These are phyloP conservation scores for Xylaria sp. DNA, from an alignment of 2,329 filamentous ascomycete species.

Conservation along the genomic window DNA sequence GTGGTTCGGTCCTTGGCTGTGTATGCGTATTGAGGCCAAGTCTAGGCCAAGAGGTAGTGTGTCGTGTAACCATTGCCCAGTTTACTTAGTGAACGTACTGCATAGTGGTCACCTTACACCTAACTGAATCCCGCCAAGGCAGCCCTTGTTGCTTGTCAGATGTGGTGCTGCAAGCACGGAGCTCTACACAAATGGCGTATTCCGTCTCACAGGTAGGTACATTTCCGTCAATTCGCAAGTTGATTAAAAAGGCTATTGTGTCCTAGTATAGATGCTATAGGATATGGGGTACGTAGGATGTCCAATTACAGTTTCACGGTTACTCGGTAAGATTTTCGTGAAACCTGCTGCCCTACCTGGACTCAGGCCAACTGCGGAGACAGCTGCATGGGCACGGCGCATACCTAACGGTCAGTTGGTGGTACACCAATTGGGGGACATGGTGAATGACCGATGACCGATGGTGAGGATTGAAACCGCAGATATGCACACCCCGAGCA, in stretches of 20 bases:
- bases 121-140: background rate
- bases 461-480: conserved; percentile 3
- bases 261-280: background rate
- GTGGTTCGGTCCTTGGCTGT: conserved; percentile 14
- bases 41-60: background rate
- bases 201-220: conserved; percentile 9
- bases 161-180: background rate
- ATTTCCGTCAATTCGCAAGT: conserved; percentile 12
- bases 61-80: conserved; percentile 6
- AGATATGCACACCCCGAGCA: conserved; percentile 33
- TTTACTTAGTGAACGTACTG: background rate
- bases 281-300: background rate
- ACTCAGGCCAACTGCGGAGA: conserved; percentile 8
- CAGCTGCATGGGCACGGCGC: conserved; percentile 11
- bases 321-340: conserved; percentile 1
- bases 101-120: background rate
- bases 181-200: conserved; percentile 13
- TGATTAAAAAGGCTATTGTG: background rate
- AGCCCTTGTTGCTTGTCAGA: background rate
- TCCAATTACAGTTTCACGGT: conserved; percentile 6
- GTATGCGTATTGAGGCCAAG: conserved; percentile 15
- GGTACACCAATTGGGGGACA: background rate
- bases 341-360: conserved; percentile 10
- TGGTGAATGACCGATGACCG: conserved; percentile 10
- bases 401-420: conserved; percentile 9